Evolutionary conservation across 2,329 filamentous ascomycete genomes (phyloP).

Genomic region (Aureobasidium sp.): DNA sequence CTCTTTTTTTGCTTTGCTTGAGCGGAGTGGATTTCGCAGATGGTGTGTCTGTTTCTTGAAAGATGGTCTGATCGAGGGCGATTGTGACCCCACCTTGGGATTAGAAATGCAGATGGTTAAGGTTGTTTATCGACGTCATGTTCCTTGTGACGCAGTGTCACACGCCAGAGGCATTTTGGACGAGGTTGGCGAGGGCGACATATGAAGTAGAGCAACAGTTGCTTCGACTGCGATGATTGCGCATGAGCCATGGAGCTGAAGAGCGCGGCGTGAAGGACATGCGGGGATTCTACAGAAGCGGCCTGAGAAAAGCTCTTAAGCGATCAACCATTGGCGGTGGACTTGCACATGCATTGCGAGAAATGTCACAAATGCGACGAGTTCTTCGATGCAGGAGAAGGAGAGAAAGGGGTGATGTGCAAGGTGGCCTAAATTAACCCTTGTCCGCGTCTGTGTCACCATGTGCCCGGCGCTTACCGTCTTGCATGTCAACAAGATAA

Average conservation of each 20-base stretch:
- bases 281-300: not conserved
- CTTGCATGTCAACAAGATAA: not conserved
- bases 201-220: not conserved
- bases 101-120: not conserved
- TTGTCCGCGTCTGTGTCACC: not conserved
- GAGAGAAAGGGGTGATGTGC: not conserved
- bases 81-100: not conserved
- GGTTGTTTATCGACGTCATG: slow-evolving; percentile 8
- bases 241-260: not conserved
- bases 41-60: not conserved
- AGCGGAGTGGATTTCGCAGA: not conserved
- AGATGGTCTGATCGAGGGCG: not conserved
- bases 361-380: not conserved
- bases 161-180: not conserved
- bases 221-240: not conserved
- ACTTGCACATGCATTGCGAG: not conserved
- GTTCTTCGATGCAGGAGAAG: not conserved
- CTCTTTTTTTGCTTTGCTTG: not conserved
- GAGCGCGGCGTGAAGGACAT: not conserved
- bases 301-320: not conserved
- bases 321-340: not conserved
- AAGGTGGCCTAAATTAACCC: not conserved
- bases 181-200: not conserved
- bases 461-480: slow-evolving; percentile 3
- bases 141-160: not conserved